Evolutionary conservation across 495 filamentous ascomycete species (phyloP), one percentile per base, ranked within the genome.

Genomic region (Penicillium odoratum): DNA sequence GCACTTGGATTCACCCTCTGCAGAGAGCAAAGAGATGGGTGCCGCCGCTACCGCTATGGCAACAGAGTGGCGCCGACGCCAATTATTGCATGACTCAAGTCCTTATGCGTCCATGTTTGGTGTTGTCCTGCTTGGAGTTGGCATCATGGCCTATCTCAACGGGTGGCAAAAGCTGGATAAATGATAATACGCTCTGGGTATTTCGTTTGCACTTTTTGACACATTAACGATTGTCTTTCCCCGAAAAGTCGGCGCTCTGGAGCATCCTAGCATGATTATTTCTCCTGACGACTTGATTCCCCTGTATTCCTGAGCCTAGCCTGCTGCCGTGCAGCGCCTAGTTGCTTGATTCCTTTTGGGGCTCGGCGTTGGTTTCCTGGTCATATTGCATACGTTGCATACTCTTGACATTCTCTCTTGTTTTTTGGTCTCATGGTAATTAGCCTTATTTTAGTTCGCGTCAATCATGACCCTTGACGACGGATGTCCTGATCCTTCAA

Each of bases 111-210:
- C 88, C 7, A 92, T 96, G 77, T 74, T 97, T 25, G 89, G 91
- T 6, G 93, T 98, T 5, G 91, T 98, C 49, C 72, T 97, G 47
- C 71, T 97, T 60, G 94, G 94, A 15, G 87, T 97, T 66, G 89
- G 91, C 30, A 69, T 97, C 49, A 98, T 98, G 94, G 90, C 90
- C 44, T 96, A 91, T 74, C 78, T 98, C 60, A 98, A 98, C 69
- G 88, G 87, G 43, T 95, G 89, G 88, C 86, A 90, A 71, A 84
- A 84, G 66, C 74, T 82, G 59, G 85, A 87, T 56, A 80, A 83
- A 71, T 87, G 70, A 54, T 54, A 36, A 40, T n/a, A 47, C 26
- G n/a, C 44, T 53, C 54, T 38, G 49, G 16, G 44, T 54, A 31
- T 29, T 44, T 55, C 33, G 33, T 51, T 40, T 21, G 11, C 29